A percentile compares a stretch with the other conserved stretches of the same genome.
These are phyloP conservation scores for Tieghemostelium lacteum DNA, from an alignment of 78 protist species.

Conservation along the genomic window DNA sequence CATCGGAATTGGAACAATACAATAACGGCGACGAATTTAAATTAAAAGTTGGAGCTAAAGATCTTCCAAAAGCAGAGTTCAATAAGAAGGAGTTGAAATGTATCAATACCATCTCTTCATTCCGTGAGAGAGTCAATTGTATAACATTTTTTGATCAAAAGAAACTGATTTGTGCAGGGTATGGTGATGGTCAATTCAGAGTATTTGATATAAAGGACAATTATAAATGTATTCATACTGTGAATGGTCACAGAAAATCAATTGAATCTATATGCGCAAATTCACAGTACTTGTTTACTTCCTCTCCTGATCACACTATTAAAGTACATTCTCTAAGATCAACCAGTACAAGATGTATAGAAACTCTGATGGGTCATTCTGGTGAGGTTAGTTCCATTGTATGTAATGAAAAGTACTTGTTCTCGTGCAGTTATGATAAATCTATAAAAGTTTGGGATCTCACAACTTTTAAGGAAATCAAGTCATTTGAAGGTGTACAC, in stretches of 20 bases:
- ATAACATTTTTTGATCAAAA: constrained; percentile 43
- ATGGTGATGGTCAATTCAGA: constrained; percentile 66
- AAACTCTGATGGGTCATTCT: constrained; percentile 58
- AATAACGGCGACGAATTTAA: too few species aligned
- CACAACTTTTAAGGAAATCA: constrained; percentile 32
- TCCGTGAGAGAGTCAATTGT: constrained; percentile 53
- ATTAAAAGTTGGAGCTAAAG: constrained; percentile 53
- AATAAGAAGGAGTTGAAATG: constrained; percentile 51
- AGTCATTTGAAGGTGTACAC: constrained; percentile 50
- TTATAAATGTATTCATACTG: constrained; percentile 37
- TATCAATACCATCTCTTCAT: constrained; percentile 41
- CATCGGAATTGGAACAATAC: not conserved
- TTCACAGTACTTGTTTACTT: constrained; percentile 54
- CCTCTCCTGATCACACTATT: constrained; percentile 62
- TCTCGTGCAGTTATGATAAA: constrained; percentile 56
- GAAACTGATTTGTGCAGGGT: constrained; percentile 56
- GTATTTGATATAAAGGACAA: constrained; percentile 50
- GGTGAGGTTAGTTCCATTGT: constrained; percentile 59
- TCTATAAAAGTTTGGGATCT: constrained; percentile 64
- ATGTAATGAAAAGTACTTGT: constrained; percentile 52
- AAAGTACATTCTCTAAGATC: constrained; percentile 42
- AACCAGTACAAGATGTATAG: not conserved
- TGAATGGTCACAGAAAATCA: constrained; percentile 65
- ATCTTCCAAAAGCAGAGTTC: constrained; percentile 35
- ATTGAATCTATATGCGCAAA: constrained; percentile 34